phyloP scores from a whole-genome alignment of 495 filamentous ascomycete genomes.

The Penicillium atrosanguineum region DNA sequence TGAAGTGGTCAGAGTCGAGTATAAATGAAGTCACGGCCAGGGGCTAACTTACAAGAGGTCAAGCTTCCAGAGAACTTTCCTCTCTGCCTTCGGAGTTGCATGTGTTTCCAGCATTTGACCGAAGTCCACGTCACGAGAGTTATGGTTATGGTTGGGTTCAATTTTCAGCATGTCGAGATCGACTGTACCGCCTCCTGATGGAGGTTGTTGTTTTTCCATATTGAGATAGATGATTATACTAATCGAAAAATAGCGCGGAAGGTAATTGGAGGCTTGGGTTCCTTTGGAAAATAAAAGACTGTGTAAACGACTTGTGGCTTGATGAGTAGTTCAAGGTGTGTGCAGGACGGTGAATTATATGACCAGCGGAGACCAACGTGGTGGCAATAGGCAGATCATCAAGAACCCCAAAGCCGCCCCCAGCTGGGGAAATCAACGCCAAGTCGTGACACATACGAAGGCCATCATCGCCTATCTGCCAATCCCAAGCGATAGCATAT shows the following conservation, averaged over 20 bases:
- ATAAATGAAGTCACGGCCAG: not conserved
- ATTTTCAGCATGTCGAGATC: slow-evolving; percentile 19
- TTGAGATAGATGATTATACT: not conserved
- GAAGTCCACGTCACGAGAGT: slow-evolving; percentile 34
- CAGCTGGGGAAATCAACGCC: not conserved
- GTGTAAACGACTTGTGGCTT: too few species aligned
- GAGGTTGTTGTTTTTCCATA: slow-evolving; percentile 16
- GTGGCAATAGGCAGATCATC: not conserved
- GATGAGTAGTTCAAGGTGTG: not conserved
- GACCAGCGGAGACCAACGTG: not conserved
- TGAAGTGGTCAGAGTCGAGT: not conserved
- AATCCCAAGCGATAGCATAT: not conserved
- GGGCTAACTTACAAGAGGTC: slow-evolving; percentile 29
- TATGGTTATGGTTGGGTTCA: slow-evolving; percentile 4
- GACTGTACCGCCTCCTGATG: not conserved
- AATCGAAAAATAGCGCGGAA: not conserved
- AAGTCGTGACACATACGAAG: not conserved
- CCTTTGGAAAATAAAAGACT: too few species aligned
- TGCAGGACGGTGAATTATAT: not conserved
- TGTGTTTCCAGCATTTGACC: slow-evolving; percentile 33
- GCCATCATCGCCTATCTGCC: not conserved
- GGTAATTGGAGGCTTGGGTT: too few species aligned
- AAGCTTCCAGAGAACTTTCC: slow-evolving; percentile 32
- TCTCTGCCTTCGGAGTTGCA: slow-evolving; percentile 28
- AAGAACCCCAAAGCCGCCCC: not conserved